phyloP scores from a whole-genome alignment of 2,329 filamentous ascomycete species.

The Penicillium sp. region DNA sequence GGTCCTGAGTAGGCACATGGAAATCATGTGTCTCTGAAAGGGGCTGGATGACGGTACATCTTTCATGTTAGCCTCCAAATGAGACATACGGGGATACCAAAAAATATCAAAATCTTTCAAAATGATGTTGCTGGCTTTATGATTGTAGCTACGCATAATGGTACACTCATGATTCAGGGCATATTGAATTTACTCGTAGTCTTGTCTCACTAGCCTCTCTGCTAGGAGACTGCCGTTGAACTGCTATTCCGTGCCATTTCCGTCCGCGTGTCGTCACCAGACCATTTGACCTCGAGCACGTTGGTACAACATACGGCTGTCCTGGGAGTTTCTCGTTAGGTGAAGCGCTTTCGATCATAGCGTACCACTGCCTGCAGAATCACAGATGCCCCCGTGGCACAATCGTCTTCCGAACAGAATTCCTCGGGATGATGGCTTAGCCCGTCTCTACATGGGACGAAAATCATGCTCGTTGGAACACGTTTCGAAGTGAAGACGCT shows the following conservation, averaged over 20 bases:
- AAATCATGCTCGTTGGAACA: constrained; percentile 62
- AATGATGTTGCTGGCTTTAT: constrained; percentile 24
- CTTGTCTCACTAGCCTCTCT: too few species aligned
- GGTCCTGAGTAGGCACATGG: constrained; percentile 25
- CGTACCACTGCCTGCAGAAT: constrained; percentile 32
- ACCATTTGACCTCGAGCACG: too few species aligned
- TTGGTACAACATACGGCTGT: too few species aligned
- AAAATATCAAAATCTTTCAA: constrained; percentile 19
- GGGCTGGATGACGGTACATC: constrained; percentile 19
- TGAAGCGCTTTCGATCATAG: constrained; percentile 40
- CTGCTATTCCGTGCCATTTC: too few species aligned
- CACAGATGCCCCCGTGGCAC: constrained; percentile 47
- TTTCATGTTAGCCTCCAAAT: constrained; percentile 10
- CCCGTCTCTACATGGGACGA: constrained; percentile 58
- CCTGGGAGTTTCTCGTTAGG: not conserved
- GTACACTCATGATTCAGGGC: constrained; percentile 26
- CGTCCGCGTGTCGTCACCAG: too few species aligned
- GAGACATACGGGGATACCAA: constrained; percentile 18
- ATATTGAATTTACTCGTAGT: constrained; percentile 2
- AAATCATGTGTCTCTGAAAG: constrained; percentile 18
- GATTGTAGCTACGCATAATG: constrained; percentile 29
- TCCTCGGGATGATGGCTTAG: constrained; percentile 60
- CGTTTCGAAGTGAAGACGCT: constrained; percentile 56
- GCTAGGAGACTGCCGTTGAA: not conserved
- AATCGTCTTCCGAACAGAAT: constrained; percentile 56